Base-by-base conservation (phyloP, 176 grass and related monocot genomes). In the Dendrocalamus sinicus region DNA sequence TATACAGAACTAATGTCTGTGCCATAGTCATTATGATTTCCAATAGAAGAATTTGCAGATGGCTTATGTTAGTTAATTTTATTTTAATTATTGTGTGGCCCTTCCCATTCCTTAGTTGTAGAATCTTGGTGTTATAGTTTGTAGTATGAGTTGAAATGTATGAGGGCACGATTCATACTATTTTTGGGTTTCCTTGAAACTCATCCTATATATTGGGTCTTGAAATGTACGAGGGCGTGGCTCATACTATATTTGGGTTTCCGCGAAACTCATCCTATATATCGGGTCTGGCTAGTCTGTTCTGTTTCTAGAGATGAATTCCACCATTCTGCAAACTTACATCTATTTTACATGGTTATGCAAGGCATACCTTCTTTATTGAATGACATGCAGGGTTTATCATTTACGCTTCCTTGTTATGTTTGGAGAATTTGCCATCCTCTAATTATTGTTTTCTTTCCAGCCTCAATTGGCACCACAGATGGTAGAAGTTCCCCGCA, bases 381-480 rank as follows among this genome's bases (percentile, higher is more conserved):
- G 47, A n/a, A 53, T 87, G 14, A 6, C 28, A 59, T 55, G 48
- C 1, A 3, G 28, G 69, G 28, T 57, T 83, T 75, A 8, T 47
- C 68, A 61, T 73, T 58, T 17, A 50, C 3, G 1, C 58, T 67
- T 83, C 40, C 0, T 30, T 12, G 9, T 10, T 62, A 16, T 75
- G 8, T 81, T 20, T 66, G 37, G 6, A 75, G 7, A 70, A 73
- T 83, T 66, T 54, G 0, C 12, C 8, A 81, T 60, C 26, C 40
- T 89, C 13, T 84, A 46, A 87, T 32, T 59, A 64, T 8, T 73
- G 61, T 77, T 67, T 2, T 22, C 4, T 79, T 89, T 92, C 51
- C 89, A 99, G 96, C 96, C 96, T 79, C 96, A 94, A 65, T 80
- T 99, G 81, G 72, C 88, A 17, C 84, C 82, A 50, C 86, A 93